phyloP scores from a whole-genome alignment of 2,329 filamentous ascomycete genomes.

The Pseudogymnoascus pannorum region DNA sequence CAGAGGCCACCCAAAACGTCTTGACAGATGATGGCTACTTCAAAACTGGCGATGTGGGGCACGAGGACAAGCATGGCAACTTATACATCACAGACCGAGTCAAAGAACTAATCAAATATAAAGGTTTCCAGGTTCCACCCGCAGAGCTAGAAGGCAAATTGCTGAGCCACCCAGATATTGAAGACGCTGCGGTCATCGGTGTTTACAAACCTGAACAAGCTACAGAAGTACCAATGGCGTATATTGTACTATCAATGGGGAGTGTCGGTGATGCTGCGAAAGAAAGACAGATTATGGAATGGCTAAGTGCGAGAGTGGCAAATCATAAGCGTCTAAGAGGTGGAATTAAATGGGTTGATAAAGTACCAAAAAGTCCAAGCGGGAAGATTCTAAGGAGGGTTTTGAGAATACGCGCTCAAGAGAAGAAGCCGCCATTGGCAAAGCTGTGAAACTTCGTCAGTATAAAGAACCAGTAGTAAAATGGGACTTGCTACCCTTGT shows the following conservation, averaged over 20 bases:
- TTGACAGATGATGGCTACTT: conserved; percentile 29
- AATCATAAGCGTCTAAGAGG: conserved; percentile 31
- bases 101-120: conserved; percentile 42
- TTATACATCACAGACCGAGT: conserved; percentile 23
- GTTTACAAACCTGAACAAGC: conserved; percentile 32
- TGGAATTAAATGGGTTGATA: conserved; percentile 30
- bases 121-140: conserved; percentile 42
- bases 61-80: conserved; percentile 33
- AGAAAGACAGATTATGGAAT: conserved; percentile 27
- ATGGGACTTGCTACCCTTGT: neutral
- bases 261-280: conserved; percentile 20
- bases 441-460: neutral
- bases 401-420: conserved; percentile 30
- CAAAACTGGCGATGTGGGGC: conserved; percentile 36
- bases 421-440: conserved; percentile 25
- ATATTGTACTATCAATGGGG: conserved; percentile 31
- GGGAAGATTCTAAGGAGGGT: conserved; percentile 32
- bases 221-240: conserved; percentile 38
- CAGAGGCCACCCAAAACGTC: conserved; percentile 24
- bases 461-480: neutral
- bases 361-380: conserved; percentile 32
- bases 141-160: conserved; percentile 41
- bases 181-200: conserved; percentile 40
- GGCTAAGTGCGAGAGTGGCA: conserved; percentile 25
- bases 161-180: conserved; percentile 33